Evolutionary conservation across 768 basidiomycete genomes (phyloP).

Genomic region (Amylocystis lapponica): DNA sequence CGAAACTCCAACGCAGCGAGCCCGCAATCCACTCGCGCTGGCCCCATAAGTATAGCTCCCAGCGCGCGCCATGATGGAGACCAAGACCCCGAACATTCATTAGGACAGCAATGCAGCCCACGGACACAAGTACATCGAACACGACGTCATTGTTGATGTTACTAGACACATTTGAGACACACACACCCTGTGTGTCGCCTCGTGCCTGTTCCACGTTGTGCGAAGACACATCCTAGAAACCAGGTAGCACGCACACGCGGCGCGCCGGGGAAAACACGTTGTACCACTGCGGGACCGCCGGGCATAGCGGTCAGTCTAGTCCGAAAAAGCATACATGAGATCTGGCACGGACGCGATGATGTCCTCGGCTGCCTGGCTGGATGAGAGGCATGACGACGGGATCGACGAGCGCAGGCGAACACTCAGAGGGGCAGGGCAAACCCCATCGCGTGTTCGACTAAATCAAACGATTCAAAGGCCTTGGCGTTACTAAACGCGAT

Average conservation of each 20-base stretch:
- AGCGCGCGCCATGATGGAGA: too few relatives aligned
- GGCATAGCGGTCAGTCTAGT: conserved; percentile 1
- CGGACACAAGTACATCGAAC: too few relatives aligned
- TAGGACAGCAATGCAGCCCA: too few relatives aligned
- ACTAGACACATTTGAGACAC: too few relatives aligned
- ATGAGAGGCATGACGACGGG: conserved; percentile 58
- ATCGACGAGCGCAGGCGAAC: conserved; percentile 72
- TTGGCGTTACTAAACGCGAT: too few relatives aligned
- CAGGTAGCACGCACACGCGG: background rate
- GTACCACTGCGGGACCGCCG: too few relatives aligned
- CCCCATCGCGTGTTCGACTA: conserved; percentile 74
- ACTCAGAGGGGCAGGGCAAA: conserved; percentile 72
- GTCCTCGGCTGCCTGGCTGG: conserved; percentile 71
- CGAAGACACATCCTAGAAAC: conserved; percentile 67
- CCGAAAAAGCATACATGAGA: conserved; percentile 8
- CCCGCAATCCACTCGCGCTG: conserved; percentile 69
- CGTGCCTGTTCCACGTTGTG: conserved; percentile 81
- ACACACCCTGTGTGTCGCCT: conserved; percentile 65
- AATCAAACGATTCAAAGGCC: conserved; percentile 70
- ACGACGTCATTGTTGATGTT: too few relatives aligned
- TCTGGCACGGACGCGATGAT: too few relatives aligned
- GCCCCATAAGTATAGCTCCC: conserved; percentile 60
- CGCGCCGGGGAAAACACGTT: too few relatives aligned
- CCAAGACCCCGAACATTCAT: too few relatives aligned
- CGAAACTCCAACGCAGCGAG: conserved; percentile 69